phyloP scores from a whole-genome alignment of 352 stramenopile genomes.

The Pythium dissotocum region DNA sequence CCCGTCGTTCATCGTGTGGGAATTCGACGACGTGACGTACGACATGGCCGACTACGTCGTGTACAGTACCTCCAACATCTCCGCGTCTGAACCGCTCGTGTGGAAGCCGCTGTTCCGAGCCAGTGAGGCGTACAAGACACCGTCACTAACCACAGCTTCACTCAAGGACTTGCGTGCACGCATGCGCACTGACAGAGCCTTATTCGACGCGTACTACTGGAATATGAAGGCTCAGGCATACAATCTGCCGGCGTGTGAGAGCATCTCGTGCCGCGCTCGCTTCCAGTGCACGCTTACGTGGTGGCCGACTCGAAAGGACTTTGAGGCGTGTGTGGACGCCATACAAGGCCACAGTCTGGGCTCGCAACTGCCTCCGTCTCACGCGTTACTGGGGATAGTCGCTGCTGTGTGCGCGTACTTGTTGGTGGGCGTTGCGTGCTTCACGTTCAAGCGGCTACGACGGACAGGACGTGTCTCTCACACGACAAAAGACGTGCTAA shows the following conservation, averaged over 20 bases:
- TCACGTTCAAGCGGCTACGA: conserved; percentile 1
- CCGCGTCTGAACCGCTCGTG: conserved; percentile 31
- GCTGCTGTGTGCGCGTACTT: background rate
- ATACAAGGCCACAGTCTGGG: background rate
- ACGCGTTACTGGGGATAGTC: background rate
- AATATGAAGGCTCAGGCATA: conserved; percentile 83
- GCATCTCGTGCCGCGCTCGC: conserved; percentile 48
- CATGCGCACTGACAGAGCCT: conserved; percentile 43
- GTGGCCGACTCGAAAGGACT: conserved; percentile 78
- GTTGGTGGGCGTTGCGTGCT: background rate
- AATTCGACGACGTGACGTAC: conserved; percentile 63
- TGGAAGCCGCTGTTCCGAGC: conserved; percentile 66
- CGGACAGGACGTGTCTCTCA: background rate
- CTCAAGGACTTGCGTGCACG: conserved; percentile 52
- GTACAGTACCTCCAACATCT: conserved; percentile 68
- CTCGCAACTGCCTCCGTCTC: background rate
- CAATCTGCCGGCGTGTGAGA: conserved; percentile 41
- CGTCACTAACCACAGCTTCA: conserved; percentile 42
- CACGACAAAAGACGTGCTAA: background rate
- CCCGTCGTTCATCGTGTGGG: conserved; percentile 89
- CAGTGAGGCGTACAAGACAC: conserved; percentile 55
- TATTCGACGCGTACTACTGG: conserved; percentile 77
- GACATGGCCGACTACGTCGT: conserved; percentile 75
- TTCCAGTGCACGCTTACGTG: conserved; percentile 76
- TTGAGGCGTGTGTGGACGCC: conserved; percentile 53